These are phyloP conservation scores for Tricholoma furcatifolium DNA, from an alignment of 768 basidiomycete species.

Conservation along the genomic window DNA sequence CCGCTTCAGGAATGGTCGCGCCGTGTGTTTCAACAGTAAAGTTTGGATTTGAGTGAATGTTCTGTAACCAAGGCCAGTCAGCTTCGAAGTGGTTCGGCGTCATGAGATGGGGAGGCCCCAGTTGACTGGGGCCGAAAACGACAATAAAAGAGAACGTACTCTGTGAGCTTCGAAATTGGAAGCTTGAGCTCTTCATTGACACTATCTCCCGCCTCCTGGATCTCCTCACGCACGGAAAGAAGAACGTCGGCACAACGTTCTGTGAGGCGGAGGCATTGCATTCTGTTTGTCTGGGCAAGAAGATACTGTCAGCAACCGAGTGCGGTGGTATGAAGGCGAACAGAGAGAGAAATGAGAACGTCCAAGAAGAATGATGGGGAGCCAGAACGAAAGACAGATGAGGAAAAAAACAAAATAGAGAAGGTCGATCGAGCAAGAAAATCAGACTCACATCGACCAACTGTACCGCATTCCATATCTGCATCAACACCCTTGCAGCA, in stretches of 20 bases:
- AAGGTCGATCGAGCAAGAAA: background rate
- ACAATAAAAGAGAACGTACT: slow-evolving; percentile 31
- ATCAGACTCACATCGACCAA: slow-evolving; percentile 48
- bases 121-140: background rate
- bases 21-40: slow-evolving; percentile 58
- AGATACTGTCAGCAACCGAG: background rate
- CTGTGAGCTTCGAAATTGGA: slow-evolving; percentile 51
- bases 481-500: slow-evolving; percentile 50
- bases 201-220: slow-evolving; percentile 53
- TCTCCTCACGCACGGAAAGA: slow-evolving; percentile 60
- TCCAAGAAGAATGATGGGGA: too few relatives aligned
- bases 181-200: slow-evolving; percentile 47
- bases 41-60: slow-evolving; percentile 42
- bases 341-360: background rate
- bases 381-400: background rate
- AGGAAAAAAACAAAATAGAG: background rate
- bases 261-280: slow-evolving; percentile 67
- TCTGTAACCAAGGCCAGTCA: slow-evolving; percentile 17
- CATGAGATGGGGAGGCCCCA: background rate
- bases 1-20: slow-evolving; percentile 74
- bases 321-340: background rate
- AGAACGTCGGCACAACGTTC: slow-evolving; percentile 72
- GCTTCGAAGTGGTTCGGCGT: too few relatives aligned
- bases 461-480: slow-evolving; percentile 66
- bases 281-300: slow-evolving; percentile 54